A percentile compares a stretch with the other conserved stretches of the same genome.
Evolutionary conservation across 2,329 filamentous ascomycete genomes (phyloP).

Genomic region (Paradendryphiella salina): DNA sequence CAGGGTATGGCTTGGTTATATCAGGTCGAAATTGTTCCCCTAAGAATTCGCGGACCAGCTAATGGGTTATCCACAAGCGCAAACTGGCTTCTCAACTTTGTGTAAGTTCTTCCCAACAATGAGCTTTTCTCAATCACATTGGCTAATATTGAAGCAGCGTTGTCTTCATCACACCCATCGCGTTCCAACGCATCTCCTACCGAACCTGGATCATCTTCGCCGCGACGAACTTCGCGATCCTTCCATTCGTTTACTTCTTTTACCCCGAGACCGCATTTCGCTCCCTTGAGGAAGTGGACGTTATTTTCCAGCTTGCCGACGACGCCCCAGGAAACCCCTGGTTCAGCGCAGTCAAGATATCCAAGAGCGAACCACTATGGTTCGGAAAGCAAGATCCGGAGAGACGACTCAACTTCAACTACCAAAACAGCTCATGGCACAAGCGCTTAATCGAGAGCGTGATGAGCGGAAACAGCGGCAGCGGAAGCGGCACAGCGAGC

Average conservation of each 20-base stretch:
- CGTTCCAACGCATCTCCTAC: conserved; percentile 59
- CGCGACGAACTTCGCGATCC: conserved; percentile 54
- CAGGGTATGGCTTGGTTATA: conserved; percentile 65
- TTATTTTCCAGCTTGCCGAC: conserved; percentile 60
- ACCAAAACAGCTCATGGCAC: conserved; percentile 44
- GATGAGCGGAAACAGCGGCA: conserved; percentile 19
- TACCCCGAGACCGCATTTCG: conserved; percentile 62
- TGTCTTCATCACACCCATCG: conserved; percentile 66
- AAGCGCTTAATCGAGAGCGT: conserved; percentile 20
- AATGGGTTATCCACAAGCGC: conserved; percentile 84
- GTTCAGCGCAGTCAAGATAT: conserved; percentile 54
- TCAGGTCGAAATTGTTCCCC: conserved; percentile 79
- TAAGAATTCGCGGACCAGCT: conserved; percentile 84
- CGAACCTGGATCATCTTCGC: conserved; percentile 63
- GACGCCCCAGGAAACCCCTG: conserved; percentile 54
- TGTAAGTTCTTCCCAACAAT: conserved; percentile 48
- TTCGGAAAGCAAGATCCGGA: conserved; percentile 60
- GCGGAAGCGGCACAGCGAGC: conserved; percentile 17
- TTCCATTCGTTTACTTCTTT: conserved; percentile 62
- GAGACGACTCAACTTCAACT: conserved; percentile 52
- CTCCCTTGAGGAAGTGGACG: conserved; percentile 68
- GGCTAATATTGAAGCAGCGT: conserved; percentile 56
- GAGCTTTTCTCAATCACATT: not conserved
- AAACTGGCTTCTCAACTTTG: conserved; percentile 72
- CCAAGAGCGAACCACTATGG: conserved; percentile 57